Evolutionary conservation across 345 rosid genomes (phyloP).

Genomic region (Cochlearia excelsa): DNA sequence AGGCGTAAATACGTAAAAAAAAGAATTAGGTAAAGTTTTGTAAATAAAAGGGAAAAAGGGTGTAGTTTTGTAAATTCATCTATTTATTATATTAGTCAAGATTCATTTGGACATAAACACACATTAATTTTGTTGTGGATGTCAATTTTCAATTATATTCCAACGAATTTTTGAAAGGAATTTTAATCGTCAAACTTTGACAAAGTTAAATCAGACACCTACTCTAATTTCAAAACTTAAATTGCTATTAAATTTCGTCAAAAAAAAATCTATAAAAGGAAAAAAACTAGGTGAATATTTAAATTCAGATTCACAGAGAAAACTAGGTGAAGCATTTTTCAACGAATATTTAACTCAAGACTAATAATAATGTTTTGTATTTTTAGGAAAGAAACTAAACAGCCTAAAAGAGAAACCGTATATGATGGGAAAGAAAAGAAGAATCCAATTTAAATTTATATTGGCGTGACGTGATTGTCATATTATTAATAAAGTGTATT

Average conservation of each 20-base stretch:
- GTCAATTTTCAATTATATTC: constrained; percentile 12
- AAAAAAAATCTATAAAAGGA: too few species aligned
- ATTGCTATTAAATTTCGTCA: not conserved
- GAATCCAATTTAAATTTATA: constrained; percentile 10
- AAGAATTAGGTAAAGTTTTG: too few species aligned
- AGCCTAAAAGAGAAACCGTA: constrained; percentile 19
- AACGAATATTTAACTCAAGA: constrained; percentile 9
- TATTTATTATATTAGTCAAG: not conserved
- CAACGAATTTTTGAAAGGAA: not conserved
- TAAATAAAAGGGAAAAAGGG: too few species aligned
- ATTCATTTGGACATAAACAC: constrained; percentile 8
- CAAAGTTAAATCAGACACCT: constrained; percentile 10
- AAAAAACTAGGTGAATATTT: too few species aligned
- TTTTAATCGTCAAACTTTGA: not conserved
- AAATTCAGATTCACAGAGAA: too few species aligned
- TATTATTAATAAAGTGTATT: constrained; percentile 20
- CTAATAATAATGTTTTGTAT: constrained; percentile 12
- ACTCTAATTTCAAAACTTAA: not conserved
- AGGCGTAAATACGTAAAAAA: too few species aligned
- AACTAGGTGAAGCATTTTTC: not conserved
- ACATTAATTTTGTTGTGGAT: constrained; percentile 12
- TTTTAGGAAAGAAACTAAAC: constrained; percentile 21
- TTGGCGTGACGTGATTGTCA: constrained; percentile 37
- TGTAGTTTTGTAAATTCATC: too few species aligned
- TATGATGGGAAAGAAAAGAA: not conserved